Percentiles rank a stretch among this genome's conserved stretches.
phyloP scores from a whole-genome alignment of 1,284 basidiomycete species.

The Exobasidium rhododendri region DNA sequence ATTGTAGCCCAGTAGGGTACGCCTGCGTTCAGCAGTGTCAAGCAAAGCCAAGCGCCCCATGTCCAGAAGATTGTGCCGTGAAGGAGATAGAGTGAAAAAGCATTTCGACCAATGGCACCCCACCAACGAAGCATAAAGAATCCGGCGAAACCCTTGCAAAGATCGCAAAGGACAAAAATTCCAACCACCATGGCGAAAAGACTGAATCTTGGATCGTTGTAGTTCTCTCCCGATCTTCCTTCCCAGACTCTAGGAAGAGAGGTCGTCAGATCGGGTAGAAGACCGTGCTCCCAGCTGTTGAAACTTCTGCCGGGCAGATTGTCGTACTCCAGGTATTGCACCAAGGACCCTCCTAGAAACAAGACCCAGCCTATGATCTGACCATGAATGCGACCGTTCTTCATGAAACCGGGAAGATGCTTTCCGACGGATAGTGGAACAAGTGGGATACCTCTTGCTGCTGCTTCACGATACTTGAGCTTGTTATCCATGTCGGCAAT shows the following conservation, averaged over 20 bases:
- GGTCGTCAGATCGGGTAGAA: constrained; percentile 34
- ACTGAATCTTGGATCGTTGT: constrained; percentile 12
- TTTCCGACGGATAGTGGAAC: constrained; percentile 8
- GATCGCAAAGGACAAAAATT: constrained; percentile 43
- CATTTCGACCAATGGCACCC: constrained; percentile 39
- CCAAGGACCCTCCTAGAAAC: constrained; percentile 31
- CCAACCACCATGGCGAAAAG: constrained; percentile 26
- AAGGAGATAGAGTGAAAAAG: constrained; percentile 42
- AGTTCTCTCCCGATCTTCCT: not conserved
- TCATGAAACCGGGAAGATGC: constrained; percentile 16
- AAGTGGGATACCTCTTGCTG: constrained; percentile 30
- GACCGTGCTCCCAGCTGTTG: constrained; percentile 25
- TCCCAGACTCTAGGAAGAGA: constrained; percentile 26
- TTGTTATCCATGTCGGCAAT: constrained; percentile 44
- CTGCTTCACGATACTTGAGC: constrained; percentile 39
- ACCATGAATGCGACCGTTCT: constrained; percentile 23
- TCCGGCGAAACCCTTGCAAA: constrained; percentile 27
- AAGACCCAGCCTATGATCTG: constrained; percentile 39
- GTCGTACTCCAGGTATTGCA: constrained; percentile 27
- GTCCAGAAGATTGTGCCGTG: constrained; percentile 44
- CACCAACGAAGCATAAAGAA: constrained; percentile 41
- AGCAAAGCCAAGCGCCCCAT: constrained; percentile 39
- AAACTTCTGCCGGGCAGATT: constrained; percentile 23
- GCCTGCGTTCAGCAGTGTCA: constrained; percentile 32
- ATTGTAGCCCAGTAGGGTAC: constrained; percentile 45